Percentiles rank a stretch among this genome's conserved stretches.
Evolutionary conservation across 2,329 filamentous ascomycete species (phyloP).

Genomic region (Fusarium redolens): DNA sequence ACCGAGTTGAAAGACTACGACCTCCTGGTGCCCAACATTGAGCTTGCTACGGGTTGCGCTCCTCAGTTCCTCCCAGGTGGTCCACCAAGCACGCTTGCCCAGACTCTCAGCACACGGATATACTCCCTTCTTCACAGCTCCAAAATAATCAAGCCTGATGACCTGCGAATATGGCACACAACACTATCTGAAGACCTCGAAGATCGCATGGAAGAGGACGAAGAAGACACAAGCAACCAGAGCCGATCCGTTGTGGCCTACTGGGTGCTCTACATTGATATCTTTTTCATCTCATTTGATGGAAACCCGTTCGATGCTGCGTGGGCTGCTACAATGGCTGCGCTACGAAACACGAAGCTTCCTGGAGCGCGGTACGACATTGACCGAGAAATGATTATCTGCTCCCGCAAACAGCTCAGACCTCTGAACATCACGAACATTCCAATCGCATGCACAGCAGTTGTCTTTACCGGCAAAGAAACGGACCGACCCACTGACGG

Average conservation of each 20-base stretch:
- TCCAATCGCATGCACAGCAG: conserved; percentile 82
- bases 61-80: conserved; percentile 87
- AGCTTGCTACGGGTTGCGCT: conserved; percentile 89
- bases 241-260: conserved; percentile 77
- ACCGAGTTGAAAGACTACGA: conserved; percentile 71
- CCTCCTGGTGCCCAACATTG: conserved; percentile 91
- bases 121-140: conserved; percentile 80
- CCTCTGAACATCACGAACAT: conserved; percentile 71
- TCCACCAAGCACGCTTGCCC: conserved; percentile 81
- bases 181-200: conserved; percentile 60
- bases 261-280: conserved; percentile 94
- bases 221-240: conserved; percentile 47
- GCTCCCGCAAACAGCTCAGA: conserved; percentile 68
- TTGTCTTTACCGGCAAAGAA: conserved; percentile 77
- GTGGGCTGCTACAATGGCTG: conserved; percentile 86
- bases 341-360: conserved; percentile 80
- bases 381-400: conserved; percentile 83
- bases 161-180: conserved; percentile 79
- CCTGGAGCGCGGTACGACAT: conserved; percentile 86
- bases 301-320: conserved; percentile 93
- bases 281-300: conserved; percentile 93
- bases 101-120: conserved; percentile 85
- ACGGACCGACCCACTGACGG: conserved; percentile 57
- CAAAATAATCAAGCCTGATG: conserved; percentile 71
- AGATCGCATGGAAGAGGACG: conserved; percentile 53